Evolutionary conservation across 768 basidiomycete genomes (phyloP).

Genomic region (Symmetrospora coprosmae): DNA sequence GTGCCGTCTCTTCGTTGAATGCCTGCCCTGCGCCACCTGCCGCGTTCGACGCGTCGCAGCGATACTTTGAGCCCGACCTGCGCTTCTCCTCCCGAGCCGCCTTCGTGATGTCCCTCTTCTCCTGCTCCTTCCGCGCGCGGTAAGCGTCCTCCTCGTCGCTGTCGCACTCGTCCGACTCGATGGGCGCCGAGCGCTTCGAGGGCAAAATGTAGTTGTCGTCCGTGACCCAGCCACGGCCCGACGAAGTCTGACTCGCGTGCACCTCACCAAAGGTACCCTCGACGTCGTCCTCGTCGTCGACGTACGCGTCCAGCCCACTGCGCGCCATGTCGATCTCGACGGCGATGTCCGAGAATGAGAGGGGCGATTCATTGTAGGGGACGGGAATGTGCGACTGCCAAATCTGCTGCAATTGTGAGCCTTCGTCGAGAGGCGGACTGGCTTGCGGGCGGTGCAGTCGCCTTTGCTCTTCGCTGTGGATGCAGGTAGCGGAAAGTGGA

Average conservation of each 20-base stretch:
- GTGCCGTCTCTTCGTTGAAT: conserved; percentile 4
- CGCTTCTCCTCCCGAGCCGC: background rate
- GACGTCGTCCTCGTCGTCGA: background rate
- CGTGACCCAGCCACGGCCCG: background rate
- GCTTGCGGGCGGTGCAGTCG: too few relatives aligned
- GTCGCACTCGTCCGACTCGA: conserved; percentile 27
- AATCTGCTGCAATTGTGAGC: too few relatives aligned
- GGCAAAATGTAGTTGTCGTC: background rate
- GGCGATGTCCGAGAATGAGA: conserved; percentile 18
- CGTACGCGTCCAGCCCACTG: background rate
- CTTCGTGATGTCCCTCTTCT: background rate
- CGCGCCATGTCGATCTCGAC: conserved; percentile 14
- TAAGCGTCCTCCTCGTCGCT: conserved; percentile 27
- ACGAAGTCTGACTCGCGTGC: background rate
- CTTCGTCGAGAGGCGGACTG: too few relatives aligned
- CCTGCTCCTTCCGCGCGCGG: background rate
- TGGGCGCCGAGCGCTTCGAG: background rate
- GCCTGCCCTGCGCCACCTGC: background rate
- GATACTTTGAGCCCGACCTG: background rate
- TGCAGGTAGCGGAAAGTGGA: too few relatives aligned
- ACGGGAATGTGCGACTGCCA: background rate
- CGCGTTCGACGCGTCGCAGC: background rate
- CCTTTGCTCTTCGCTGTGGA: too few relatives aligned
- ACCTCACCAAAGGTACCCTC: background rate
- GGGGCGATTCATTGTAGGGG: background rate